Evolutionary conservation across 2,329 filamentous ascomycete genomes (phyloP), one percentile per base, ranked within the genome.

Genomic region (Xylariaceae sp.): DNA sequence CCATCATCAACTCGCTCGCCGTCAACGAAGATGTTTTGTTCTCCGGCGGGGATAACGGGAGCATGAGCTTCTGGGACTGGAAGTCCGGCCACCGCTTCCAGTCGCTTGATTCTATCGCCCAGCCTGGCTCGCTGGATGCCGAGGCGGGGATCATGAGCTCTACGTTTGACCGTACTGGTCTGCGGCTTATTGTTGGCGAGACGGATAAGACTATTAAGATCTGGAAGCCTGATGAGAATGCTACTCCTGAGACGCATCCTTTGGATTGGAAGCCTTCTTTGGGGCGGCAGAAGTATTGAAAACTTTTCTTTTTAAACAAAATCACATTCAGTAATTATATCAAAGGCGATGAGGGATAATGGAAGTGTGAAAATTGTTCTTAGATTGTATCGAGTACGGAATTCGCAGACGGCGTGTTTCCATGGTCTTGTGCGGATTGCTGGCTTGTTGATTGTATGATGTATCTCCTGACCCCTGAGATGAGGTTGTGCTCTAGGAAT

Each of bases 131-230:
- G 16, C 76, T 99, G 21, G 92, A 97, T 65, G 94, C 94, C 5
- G 94, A 99, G 73, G 86, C 90, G 5, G 95, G 95, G 49, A 84
- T 99, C 63, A 96, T 99, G 87, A 89, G 88, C 67, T 91, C 89
- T 13, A 96, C 87, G 0, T 99, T 95, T 68, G 94, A 99, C 67
- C 82, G 81, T 56, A 96, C 92, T 0, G 94, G 94, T 0, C 68
- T 96, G 66, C 83, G 94, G 62, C 76, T 99, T 63, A 95, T 99
- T 59, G 92, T 88, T 18, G 95, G 95, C 43, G 94, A 99, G 73
- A 89, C 91, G 5, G 94, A 99, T 70, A 99, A 99, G 80, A 96
- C 92, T 0, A 96, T 96, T 71, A 97, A 99, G 80, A 84, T 99
- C 54, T 99, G 94, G 94, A 95, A 92, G 71, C 88, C 87, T 62